These are phyloP conservation scores for Euptelea pleiosperma DNA, from an alignment of 164 flowering plant genomes.

Conservation along the genomic window DNA sequence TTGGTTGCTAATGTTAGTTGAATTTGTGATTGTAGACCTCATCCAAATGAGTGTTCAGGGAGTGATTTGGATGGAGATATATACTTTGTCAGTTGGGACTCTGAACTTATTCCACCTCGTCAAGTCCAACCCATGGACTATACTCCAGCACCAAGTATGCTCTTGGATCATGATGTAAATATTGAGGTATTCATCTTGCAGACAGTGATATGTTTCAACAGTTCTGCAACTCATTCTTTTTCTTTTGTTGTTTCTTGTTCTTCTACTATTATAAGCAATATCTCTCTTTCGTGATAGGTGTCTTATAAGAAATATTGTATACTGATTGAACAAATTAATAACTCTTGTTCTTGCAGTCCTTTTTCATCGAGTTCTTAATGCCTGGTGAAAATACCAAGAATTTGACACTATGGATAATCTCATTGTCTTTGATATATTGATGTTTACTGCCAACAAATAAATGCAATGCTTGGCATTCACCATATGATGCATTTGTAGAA, in stretches of 20 bases:
- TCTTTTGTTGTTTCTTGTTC: not conserved
- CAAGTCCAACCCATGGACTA: constrained; percentile 71
- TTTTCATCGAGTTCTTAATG: too few species aligned
- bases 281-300: not conserved
- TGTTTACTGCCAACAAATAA: too few species aligned
- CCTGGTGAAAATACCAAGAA: too few species aligned
- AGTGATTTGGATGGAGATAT: constrained; percentile 96
- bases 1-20: not conserved
- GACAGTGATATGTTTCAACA: not conserved
- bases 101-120: constrained; percentile 54
- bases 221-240: not conserved
- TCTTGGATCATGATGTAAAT: constrained; percentile 59
- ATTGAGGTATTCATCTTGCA: constrained; percentile 20
- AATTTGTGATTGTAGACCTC: constrained; percentile 48
- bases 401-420: too few species aligned
- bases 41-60: constrained; percentile 94
- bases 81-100: constrained; percentile 86
- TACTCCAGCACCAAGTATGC: constrained; percentile 33
- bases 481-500: too few species aligned
- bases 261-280: too few species aligned
- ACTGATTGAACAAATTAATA: too few species aligned
- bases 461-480: too few species aligned
- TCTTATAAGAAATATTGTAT: not conserved
- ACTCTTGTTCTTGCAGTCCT: too few species aligned
- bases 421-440: too few species aligned